Base-by-base conservation (phyloP, 257 asterid genomes). In the Striga asiatica region DNA sequence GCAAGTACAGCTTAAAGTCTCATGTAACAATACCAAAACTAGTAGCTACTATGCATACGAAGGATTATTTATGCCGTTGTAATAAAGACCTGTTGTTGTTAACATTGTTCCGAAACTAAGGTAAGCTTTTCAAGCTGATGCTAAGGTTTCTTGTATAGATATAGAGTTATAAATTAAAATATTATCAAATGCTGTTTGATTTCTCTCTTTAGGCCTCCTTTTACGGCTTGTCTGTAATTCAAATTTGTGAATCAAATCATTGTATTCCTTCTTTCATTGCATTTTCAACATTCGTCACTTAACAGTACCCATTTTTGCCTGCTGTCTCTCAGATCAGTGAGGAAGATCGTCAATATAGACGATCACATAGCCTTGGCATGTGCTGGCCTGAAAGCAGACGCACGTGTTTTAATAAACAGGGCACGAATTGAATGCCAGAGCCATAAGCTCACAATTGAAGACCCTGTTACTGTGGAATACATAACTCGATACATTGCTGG, bases 401-500 rank as follows among this genome's bases (percentile, higher is more conserved):
- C 98, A 0, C 96, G 96, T 29, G 98, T 91, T 10, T 70, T 91
- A 52, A 83, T 91, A 57, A 86, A 91, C 61, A 71, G 71, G 67
- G 98, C 98, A 2, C 96, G 98, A 0, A 91, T 91, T 21, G 98
- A 91, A 54, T 91, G 98, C 74, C 97, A 88, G 73, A 74, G 80
- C 22, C 50, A 74, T 46, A 70, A 71, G 75, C 96, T 91, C 48
- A 91, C 97, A 0, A 81, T 91, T 18, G 98, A 91, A 72, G 98
- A 91, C 66, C 97, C 98, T 6, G 98, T 78, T 47, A 91, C 98
- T 0, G 98, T 91, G 57, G 98, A 87, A 73, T 91, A 91, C 71
- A 87, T 91, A 60, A 91, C 98, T 62, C 98, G 98, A 7, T 91
- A 86, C 53, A 81, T 91, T 53, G 98, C 98, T 72, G 98, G 98